These are phyloP conservation scores for Xylariaceae sp. DNA, from an alignment of 2,329 filamentous ascomycete species.

Conservation along the genomic window DNA sequence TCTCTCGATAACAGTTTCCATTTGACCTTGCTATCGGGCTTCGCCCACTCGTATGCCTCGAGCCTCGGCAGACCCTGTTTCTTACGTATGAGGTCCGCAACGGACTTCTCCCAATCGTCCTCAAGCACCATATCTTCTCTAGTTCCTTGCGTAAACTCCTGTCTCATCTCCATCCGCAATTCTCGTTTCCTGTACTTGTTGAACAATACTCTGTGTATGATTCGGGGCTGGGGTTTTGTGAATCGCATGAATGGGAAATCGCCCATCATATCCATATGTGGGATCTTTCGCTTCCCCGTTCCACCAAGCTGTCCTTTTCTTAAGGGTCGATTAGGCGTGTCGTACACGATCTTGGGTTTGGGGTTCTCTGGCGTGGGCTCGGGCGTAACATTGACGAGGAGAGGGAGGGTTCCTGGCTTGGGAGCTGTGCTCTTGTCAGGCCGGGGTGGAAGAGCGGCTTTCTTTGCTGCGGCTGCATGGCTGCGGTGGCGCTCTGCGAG, in stretches of 20 bases:
- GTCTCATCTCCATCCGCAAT: too few relatives aligned
- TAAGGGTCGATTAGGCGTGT: conserved; percentile 44
- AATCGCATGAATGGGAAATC: conserved; percentile 64
- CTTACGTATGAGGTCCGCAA: conserved; percentile 10
- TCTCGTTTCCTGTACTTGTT: conserved; percentile 5
- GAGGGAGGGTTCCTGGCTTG: conserved; percentile 23
- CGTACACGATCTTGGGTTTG: conserved; percentile 42
- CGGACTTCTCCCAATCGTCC: conserved; percentile 42
- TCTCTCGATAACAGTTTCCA: not conserved
- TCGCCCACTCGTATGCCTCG: too few relatives aligned
- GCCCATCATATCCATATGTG: conserved; percentile 53
- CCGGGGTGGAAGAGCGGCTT: not conserved
- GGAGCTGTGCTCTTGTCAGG: conserved; percentile 16
- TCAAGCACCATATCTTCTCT: conserved; percentile 10
- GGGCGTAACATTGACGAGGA: conserved; percentile 31
- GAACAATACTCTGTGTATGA: conserved; percentile 32
- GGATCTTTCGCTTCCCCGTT: conserved; percentile 51
- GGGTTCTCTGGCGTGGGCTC: conserved; percentile 35
- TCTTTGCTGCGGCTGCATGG: conserved; percentile 1
- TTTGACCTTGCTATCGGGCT: too few relatives aligned
- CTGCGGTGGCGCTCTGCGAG: conserved; percentile 32
- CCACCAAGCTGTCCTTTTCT: conserved; percentile 49
- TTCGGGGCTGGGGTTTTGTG: conserved; percentile 60
- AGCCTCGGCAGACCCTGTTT: not conserved
- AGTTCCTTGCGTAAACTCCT: not conserved